Base-by-base conservation (phyloP, 2,329 filamentous ascomycete genomes). In the Samsoniella hepiali region DNA sequence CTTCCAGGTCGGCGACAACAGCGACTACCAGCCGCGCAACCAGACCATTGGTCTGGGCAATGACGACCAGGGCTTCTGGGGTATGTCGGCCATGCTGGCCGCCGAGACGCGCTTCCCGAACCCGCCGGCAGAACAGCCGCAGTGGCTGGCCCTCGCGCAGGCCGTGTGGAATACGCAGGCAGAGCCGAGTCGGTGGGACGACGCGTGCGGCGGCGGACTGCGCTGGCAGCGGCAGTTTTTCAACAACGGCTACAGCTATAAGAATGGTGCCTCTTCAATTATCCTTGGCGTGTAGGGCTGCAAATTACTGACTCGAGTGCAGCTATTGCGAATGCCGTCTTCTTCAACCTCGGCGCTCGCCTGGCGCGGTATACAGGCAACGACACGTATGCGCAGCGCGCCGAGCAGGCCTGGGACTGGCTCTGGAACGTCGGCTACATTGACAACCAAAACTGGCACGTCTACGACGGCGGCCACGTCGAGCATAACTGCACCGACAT, bases 211-310 rank as follows among this genome's bases (percentile, higher is more conserved):
- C 27, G 88, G 88, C 59, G 88, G 88, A 2, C 72, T 90, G 64
- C 83, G 86, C 65, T 89, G 87, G 87, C 88, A 91, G 75, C 86
- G 91, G 50, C 85, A 82, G 69, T 74, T 79, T 0, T 83, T 84
- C 69, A 88, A 89, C 69, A 78, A 74, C 36, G 88, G 88, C 3
- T 91, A 87, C 73, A 79, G 84, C 67, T 91, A 91, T 79, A 91
- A 84, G 69, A 84, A 84, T 66, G 75, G 73, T 70, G 47, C 61
- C 63, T 49, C 5, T 45, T n/a, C 22, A 11, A 15, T 7, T 34
- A 5, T 32, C 31, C 10, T 10, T 27, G 2, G 2, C n/a, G 5
- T 15, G 5, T 22, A 34, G 29, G 29, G 22, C 22, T 22, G 22
- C 22, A 22, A 1, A 22, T 22, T n/a, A 11, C 29, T 32, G 29